Base-by-base conservation (phyloP, 495 filamentous ascomycete genomes). In the Jackrogersella minutella region DNA sequence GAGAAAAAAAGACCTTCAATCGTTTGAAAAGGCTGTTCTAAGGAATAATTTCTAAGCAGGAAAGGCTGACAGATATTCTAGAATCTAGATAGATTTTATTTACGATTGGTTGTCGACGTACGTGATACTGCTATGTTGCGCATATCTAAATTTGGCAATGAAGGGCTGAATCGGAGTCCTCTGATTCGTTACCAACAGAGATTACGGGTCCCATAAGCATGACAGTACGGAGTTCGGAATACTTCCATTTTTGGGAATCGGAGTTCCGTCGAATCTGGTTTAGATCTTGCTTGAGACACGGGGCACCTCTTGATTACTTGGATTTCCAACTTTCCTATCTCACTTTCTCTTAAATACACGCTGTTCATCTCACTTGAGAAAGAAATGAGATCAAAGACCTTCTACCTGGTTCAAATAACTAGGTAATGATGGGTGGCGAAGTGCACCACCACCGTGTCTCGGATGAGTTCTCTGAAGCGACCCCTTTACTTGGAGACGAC, bases 401-500 rank as follows among this genome's bases (percentile, higher is more conserved):
- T 9, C 3, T 30, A 22, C 8, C 2, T 58, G 3, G 11, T 16
- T 17, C 5, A 21, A 47, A 31, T 17, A 31, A 9, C 33, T 21
- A 5, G 30, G 51, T 36, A 13, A 52, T 33, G 37, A 52, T 49
- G 58, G 43, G 37, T 24, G 44, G 52, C n/a, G 43, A 22, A 13
- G 39, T 41, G 10, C 58, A 22, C 4, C 51, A 33, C 14, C 50
- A 26, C 14, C 50, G 57, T 30, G 37, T 33, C 58, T 58, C 65
- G 43, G 37, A 49, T 19, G 59, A 58, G 58, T 28, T 56, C 33
- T 55, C 53, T 21, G 65, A 68, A 24, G 26, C 65, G 3, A 54
- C 59, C 0, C 52, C 65, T 19, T 19, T 68, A 22, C 10, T 64
- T 19, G 7, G 16, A 3, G 21, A 17, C 14, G 17, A 54, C 2